Base-by-base conservation (phyloP, 2,329 filamentous ascomycete species). In the Phaeosphaeriaceae sp. region DNA sequence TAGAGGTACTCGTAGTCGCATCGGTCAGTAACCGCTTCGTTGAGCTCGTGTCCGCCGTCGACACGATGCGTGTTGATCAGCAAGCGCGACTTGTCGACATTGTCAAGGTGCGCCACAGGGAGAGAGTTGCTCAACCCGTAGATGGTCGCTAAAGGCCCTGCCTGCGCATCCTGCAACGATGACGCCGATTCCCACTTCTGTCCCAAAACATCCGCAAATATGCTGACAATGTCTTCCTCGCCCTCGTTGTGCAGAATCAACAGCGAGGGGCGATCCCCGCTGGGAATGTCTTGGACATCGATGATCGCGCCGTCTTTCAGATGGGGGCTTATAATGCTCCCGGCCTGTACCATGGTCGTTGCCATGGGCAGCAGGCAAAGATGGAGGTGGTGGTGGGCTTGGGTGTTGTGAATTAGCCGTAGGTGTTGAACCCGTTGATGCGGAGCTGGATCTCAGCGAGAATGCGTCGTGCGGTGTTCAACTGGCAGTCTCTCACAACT, bases 1-100 rank as follows among this genome's bases (percentile, higher is more conserved):
- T 95, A 96, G 21, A 96, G 83, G 67, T 94, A 95, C 75, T 96
- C 92, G 79, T 94, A 95, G 78, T 95, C 91, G 79, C 91, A 94
- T 57, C 85, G 78, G 24, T 86, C 81, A 17, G 89, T 92, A 23
- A 93, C 83, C 48, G 82, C 76, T 42, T 85, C 75, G 65, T 92
- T 88, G n/a, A 89, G 88, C 19, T 88, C 87, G 42, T 75, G 56
- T 3, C 67, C 88, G 55, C 88, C 82, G 68, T 89, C 88, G 62
- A 93, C 87, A 72, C 89, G 92, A 75, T 94, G 91, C 23, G 91
- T 88, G 74, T 94, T 91, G 73, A 95, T 90, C 56, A 89, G 81
- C 49, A 93, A 85, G 47, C 92, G 81, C 32, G 88, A 82, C 15
- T 82, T 78, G 60, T 80, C 84, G 67, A 88, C 85, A n/a, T 80